These are phyloP conservation scores for Abelmoschus esculentus DNA, from an alignment of 345 rosid genomes.

Conservation along the genomic window DNA sequence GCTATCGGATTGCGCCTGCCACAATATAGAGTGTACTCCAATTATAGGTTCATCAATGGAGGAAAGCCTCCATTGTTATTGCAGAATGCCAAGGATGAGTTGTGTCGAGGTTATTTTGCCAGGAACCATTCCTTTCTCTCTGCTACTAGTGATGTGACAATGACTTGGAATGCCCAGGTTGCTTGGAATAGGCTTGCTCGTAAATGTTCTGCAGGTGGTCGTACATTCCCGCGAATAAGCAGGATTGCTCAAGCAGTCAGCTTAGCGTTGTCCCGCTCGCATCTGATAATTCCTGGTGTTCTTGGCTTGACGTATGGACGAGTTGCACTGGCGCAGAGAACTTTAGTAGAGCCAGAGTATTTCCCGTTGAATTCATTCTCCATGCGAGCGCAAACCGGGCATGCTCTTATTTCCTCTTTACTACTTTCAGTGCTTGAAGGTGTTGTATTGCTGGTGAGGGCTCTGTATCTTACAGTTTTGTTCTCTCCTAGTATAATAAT, in stretches of 20 bases:
- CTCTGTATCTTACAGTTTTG: neutral
- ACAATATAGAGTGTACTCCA: neutral
- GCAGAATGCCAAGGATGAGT: neutral
- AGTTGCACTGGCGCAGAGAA: neutral
- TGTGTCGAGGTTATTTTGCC: neutral
- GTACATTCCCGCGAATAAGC: neutral
- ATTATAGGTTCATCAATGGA: neutral
- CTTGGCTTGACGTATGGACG: neutral
- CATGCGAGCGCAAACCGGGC: neutral
- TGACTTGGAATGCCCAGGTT: neutral
- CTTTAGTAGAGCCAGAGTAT: neutral
- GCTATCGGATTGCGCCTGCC: neutral
- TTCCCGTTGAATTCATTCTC: neutral
- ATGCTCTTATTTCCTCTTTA: neutral
- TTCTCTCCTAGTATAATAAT: neutral
- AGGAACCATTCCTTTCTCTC: neutral
- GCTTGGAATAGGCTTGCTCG: neutral
- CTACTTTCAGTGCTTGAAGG: neutral
- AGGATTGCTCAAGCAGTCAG: neutral
- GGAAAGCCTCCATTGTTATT: neutral
- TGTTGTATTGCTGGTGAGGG: neutral
- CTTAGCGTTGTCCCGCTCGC: neutral
- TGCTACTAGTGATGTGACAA: neutral
- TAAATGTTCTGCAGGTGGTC: neutral
- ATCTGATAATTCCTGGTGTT: neutral